Base-by-base conservation (phyloP, 2,329 filamentous ascomycete genomes). In the Penicillium sp. region DNA sequence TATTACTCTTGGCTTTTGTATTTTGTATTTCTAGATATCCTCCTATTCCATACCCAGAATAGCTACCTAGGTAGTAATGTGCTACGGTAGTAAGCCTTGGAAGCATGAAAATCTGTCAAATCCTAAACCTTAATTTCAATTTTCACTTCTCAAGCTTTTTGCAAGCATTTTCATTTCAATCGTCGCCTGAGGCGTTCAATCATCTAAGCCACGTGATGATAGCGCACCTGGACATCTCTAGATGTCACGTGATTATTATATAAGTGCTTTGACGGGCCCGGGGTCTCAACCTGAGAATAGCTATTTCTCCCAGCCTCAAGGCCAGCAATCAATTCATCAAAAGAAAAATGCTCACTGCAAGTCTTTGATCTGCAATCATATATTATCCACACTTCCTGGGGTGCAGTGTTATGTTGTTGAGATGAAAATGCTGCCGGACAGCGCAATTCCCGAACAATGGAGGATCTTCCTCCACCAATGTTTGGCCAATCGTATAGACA, bases 401-500 rank as follows among this genome's bases (percentile, higher is more conserved):
- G 43, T 19, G 36, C 29, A 48, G 50, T 61, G 60, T 36, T 56
- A 61, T 61, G 60, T 48, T 27, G 52, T 26, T 40, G 18, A 36
- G 26, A 34, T 52, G 53, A 40, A 27, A 42, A 62, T 59, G 60
- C 47, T 58, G 59, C 57, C 61, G 40, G 65, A 64, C 36, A 49
- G 27, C 62, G 63, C 63, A 45, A 43, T 42, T 9, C 61, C 66
- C 45, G 66, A 69, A 58, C 70, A 73, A 67, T 74, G 72, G 72
- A 68, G 60, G 59, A 65, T 63, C 50, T 70, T 74, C 61, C 61
- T 74, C 66, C 62, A 66, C 44, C 67, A 67, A 58, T 73, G 72
- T 61, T 57, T 74, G 51, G 63, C 66, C 53, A 68, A 69, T 55
- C 70, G 72, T 29, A 67, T 74, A 47, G 72, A 72, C 53, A 69